Percentiles rank a stretch among this genome's conserved stretches.
phyloP scores from a whole-genome alignment of 148 eudicot genomes.

The Arctostaphylos glauca region DNA sequence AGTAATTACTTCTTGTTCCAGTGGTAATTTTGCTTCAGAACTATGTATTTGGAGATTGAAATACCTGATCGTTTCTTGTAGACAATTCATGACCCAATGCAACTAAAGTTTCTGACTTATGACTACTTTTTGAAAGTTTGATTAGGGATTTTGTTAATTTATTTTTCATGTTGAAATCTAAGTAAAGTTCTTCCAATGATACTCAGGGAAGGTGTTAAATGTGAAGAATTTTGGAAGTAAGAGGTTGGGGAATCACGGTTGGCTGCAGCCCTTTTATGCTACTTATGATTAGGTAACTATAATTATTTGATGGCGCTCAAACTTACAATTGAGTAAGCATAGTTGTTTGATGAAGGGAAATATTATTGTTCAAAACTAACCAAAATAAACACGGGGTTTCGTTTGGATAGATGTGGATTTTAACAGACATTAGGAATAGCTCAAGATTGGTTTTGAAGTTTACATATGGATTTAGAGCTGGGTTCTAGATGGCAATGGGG shows the following conservation, averaged over 20 bases:
- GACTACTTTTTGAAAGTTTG: background rate
- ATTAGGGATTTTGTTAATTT: background rate
- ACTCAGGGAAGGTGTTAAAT: background rate
- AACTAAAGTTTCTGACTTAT: background rate
- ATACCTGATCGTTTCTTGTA: background rate
- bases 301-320: background rate
- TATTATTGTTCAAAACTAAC: background rate
- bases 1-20: background rate
- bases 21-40: background rate
- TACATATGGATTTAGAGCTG: no score
- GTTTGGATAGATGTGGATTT: no score
- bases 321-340: background rate
- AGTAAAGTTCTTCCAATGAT: background rate
- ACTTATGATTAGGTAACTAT: background rate
- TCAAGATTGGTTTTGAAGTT: no score
- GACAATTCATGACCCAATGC: background rate
- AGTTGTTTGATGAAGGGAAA: background rate
- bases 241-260: background rate
- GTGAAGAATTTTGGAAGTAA: background rate
- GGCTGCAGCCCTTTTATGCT: background rate
- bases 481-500: no score
- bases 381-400: background rate
- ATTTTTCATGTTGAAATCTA: background rate
- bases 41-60: slow-evolving; percentile 1
- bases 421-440: no score